phyloP scores from a whole-genome alignment of 2,329 filamentous ascomycete species.

The Ascochyta pisi region DNA sequence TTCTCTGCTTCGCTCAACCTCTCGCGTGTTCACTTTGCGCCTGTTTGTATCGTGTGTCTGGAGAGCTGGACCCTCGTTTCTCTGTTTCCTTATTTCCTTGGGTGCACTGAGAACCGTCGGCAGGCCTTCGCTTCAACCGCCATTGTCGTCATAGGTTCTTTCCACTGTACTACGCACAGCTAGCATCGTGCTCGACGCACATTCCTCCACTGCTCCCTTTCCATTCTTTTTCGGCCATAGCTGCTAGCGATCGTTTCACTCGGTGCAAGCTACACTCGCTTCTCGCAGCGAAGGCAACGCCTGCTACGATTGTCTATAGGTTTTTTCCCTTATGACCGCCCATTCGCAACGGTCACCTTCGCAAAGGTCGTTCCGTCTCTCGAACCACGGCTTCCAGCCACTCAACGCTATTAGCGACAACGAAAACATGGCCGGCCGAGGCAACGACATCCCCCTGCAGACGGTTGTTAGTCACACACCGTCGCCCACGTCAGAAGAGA shows the following conservation, averaged over 20 bases:
- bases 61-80: constrained; percentile 34
- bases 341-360: constrained; percentile 35
- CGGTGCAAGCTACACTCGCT: constrained; percentile 13
- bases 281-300: constrained; percentile 20
- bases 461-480: constrained; percentile 59
- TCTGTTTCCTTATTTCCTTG: constrained; percentile 25
- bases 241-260: constrained; percentile 13
- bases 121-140: constrained; percentile 42
- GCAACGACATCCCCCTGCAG: constrained; percentile 68
- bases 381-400: constrained; percentile 47
- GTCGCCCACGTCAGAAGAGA: constrained; percentile 39
- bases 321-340: constrained; percentile 26
- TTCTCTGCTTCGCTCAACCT: constrained; percentile 23
- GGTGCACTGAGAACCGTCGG: constrained; percentile 27
- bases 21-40: constrained; percentile 18
- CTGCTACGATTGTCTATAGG: constrained; percentile 17
- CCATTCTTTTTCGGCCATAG: constrained; percentile 17
- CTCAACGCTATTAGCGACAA: constrained; percentile 31
- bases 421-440: constrained; percentile 54
- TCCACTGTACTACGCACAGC: constrained; percentile 24
- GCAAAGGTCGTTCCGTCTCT: constrained; percentile 44
- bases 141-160: constrained; percentile 25
- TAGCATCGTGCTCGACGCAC: constrained; percentile 44
- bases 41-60: constrained; percentile 21
- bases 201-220: constrained; percentile 29